Evolutionary conservation across 176 grass and related monocot genomes (phyloP).

Genomic region (Cenchrus fungigraminus): DNA sequence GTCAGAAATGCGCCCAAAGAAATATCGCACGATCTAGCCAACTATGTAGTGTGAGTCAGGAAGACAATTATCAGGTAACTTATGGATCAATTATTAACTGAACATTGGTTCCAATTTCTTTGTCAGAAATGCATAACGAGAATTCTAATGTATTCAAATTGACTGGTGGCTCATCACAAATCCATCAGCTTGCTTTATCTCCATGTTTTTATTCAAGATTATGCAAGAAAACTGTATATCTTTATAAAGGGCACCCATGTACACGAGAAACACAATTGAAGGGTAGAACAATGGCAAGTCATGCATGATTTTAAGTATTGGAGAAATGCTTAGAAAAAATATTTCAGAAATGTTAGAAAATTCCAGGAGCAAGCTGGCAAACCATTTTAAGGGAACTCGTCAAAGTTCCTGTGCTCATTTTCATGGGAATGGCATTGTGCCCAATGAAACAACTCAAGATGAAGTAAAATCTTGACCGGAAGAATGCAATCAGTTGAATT

Average conservation of each 20-base stretch:
- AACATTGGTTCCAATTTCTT: not conserved
- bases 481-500: constrained; percentile 31
- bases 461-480: not conserved
- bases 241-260: not conserved
- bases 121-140: too few relatives aligned
- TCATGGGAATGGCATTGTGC: not conserved
- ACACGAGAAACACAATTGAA: not conserved
- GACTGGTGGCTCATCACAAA: too few relatives aligned
- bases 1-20: too few relatives aligned
- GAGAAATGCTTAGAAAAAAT: not conserved
- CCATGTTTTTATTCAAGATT: too few relatives aligned
- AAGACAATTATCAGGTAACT: too few relatives aligned
- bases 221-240: not conserved
- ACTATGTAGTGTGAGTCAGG: too few relatives aligned
- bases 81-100: too few relatives aligned
- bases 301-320: not conserved
- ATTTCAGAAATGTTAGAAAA: not conserved
- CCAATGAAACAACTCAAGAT: not conserved
- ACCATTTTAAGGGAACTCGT: not conserved
- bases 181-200: too few relatives aligned
- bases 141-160: too few relatives aligned
- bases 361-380: not conserved
- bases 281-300: not conserved
- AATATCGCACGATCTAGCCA: too few relatives aligned
- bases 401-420: not conserved